Percentiles rank a stretch among this genome's conserved stretches.
These are phyloP conservation scores for Alectoria sarmentosa DNA, from an alignment of 495 filamentous ascomycete genomes.

Conservation along the genomic window DNA sequence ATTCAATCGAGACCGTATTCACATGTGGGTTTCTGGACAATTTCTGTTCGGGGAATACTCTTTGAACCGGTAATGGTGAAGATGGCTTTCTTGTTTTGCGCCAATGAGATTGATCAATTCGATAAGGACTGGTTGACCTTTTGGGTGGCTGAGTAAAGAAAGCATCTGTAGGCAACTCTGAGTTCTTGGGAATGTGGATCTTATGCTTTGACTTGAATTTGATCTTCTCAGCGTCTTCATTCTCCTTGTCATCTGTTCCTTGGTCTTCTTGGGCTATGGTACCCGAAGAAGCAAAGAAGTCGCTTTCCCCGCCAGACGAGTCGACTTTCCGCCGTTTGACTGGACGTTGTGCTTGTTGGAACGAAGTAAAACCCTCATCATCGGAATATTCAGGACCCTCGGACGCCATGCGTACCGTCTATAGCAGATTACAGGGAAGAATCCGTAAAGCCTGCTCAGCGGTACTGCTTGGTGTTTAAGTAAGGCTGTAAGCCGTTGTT, in stretches of 20 bases:
- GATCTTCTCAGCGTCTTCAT: slow-evolving; percentile 24
- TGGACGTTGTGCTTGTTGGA: neutral
- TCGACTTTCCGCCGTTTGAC: slow-evolving; percentile 8
- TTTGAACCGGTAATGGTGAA: slow-evolving; percentile 5
- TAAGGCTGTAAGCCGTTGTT: too few species aligned
- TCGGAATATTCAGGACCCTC: neutral
- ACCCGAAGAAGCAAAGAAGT: slow-evolving; percentile 5
- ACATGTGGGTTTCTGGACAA: slow-evolving; percentile 2
- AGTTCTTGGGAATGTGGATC: slow-evolving; percentile 41
- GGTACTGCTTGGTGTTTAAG: neutral
- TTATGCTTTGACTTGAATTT: slow-evolving; percentile 36
- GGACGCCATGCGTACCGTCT: slow-evolving; percentile 1
- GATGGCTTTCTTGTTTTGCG: slow-evolving; percentile 34
- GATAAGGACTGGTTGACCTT: slow-evolving; percentile 44
- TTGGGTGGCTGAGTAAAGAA: slow-evolving; percentile 49
- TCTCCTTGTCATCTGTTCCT: neutral
- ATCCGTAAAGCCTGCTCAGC: neutral
- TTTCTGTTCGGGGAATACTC: neutral
- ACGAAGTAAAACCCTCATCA: neutral
- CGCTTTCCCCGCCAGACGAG: neutral
- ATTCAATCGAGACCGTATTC: neutral
- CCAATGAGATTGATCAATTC: slow-evolving; percentile 48
- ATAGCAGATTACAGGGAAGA: neutral
- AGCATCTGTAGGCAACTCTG: slow-evolving; percentile 40
- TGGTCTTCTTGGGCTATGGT: neutral